Conservation (phyloP, 2,329 filamentous ascomycete genomes). For the Aaosphaeria pasadenensis region DNA sequence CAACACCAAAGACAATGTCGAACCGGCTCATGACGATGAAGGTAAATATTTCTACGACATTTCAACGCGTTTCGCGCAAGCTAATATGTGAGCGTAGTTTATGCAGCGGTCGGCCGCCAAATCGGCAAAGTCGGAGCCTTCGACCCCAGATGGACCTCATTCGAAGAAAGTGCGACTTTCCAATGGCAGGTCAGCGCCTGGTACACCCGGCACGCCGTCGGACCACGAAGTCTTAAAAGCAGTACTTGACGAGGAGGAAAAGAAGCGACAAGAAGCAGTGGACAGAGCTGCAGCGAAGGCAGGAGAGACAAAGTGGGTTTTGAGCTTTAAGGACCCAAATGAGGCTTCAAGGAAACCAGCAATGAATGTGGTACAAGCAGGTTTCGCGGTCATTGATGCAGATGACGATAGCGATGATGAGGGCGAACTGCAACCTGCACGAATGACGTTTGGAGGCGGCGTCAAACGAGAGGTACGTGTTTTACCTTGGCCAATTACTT, state of each 20-base stretch:
- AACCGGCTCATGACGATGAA: conserved; percentile 91
- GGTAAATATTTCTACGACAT: conserved; percentile 31
- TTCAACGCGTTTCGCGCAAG: conserved; percentile 5
- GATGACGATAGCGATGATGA: conserved; percentile 34
- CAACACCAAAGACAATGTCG: conserved; percentile 66
- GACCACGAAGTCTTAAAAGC: conserved; percentile 61
- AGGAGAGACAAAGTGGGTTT: conserved; percentile 73
- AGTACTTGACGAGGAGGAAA: conserved; percentile 65
- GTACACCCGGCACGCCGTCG: conserved; percentile 35
- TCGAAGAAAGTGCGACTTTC: conserved; percentile 64
- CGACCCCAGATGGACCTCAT: conserved; percentile 51
- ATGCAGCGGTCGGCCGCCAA: conserved; percentile 84
- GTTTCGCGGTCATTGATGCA: conserved; percentile 53
- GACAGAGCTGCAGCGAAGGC: conserved; percentile 60
- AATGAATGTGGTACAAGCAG: conserved; percentile 58
- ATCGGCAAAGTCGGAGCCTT: conserved; percentile 45
- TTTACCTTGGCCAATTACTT: conserved; percentile 1
- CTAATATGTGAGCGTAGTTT: conserved; percentile 52
- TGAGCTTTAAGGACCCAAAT: conserved; percentile 54
- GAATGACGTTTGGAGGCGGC: conserved; percentile 53
- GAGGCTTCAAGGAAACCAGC: conserved; percentile 37
- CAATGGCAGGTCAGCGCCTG: conserved; percentile 33
- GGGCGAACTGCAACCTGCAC: conserved; percentile 24
- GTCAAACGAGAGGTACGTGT: conserved; percentile 29
- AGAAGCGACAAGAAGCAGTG: conserved; percentile 56